Evolutionary conservation across 495 filamentous ascomycete genomes (phyloP), one percentile per base, ranked within the genome.

Genomic region (Usnea hakonensis): DNA sequence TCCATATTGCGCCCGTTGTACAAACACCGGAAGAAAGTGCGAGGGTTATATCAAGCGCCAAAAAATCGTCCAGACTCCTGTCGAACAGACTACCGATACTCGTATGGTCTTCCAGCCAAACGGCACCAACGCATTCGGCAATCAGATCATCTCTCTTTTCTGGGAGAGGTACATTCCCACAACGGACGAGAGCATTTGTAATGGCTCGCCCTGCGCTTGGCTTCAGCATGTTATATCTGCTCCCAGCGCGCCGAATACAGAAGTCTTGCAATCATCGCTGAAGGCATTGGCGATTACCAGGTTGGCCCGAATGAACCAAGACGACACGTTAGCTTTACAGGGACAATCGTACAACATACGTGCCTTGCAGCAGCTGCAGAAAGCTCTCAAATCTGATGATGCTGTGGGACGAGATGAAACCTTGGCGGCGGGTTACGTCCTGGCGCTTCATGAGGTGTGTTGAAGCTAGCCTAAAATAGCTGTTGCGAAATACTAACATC

Each of bases 281-380:
- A 52, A 52, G 48, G 48, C 48, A 19, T 52, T 52, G 28, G 5
- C 48, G 17, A 9, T 32, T 6, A 52, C 48, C 9, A 52, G 48
- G 48, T n/a, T 52, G 16, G 48, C 17, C 19, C 26, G 48, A 16
- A 52, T 52, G 48, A 52, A 52, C n/a, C 26, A 52, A 28, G 48
- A 52, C 16, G 48, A 52, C 19, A 28, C 26, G 28, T 28, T 52
- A 10, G 48, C 28, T 52, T 28, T 52, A 7, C 48, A 32, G 6
- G 48, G 48, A 2, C 48, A 52, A 52, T 52, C 48, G 28, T 52
- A 28, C 48, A 30, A 52, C 19, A 28, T 52, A 17, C 48, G 48
- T 6, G 48, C 48, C 28, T 32, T 52, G 28, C 48, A 52, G 28
- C 48, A 52, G 48, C 48, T 52, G 48, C 48, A 52, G 32, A 52